phyloP scores from a whole-genome alignment of 2,329 filamentous ascomycete genomes.

The Fusarium penzigii region DNA sequence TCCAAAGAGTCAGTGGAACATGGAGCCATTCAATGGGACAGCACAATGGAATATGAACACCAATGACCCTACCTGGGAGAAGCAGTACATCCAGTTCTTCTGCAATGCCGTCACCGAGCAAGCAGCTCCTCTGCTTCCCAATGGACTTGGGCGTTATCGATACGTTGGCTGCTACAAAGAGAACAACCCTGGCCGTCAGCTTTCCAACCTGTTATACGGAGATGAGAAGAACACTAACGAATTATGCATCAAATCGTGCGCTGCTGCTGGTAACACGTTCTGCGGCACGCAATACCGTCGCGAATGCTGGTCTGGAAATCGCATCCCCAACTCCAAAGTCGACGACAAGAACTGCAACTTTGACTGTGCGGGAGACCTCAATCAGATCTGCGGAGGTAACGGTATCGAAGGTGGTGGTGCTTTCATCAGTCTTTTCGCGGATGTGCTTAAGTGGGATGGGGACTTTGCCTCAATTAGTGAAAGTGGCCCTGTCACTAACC shows the following conservation, averaged over 20 bases:
- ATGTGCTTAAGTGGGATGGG: slow-evolving; percentile 29
- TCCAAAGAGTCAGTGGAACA: slow-evolving; percentile 59
- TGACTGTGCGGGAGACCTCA: slow-evolving; percentile 49
- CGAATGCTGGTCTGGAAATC: slow-evolving; percentile 58
- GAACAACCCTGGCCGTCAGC: slow-evolving; percentile 55
- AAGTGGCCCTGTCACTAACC: slow-evolving; percentile 33
- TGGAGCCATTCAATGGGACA: slow-evolving; percentile 47
- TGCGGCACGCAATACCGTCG: slow-evolving; percentile 51
- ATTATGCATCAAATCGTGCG: slow-evolving; percentile 48
- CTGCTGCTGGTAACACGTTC: slow-evolving; percentile 37
- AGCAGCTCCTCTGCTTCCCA: slow-evolving; percentile 46
- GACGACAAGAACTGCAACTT: slow-evolving; percentile 52
- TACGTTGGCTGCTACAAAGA: slow-evolving; percentile 59
- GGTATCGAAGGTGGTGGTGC: slow-evolving; percentile 37
- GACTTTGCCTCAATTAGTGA: slow-evolving; percentile 7
- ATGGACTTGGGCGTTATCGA: slow-evolving; percentile 49
- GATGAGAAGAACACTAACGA: slow-evolving; percentile 43
- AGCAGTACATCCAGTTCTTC: slow-evolving; percentile 52
- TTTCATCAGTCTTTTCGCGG: slow-evolving; percentile 52
- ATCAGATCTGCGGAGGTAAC: slow-evolving; percentile 56
- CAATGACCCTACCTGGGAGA: slow-evolving; percentile 53
- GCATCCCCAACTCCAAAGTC: slow-evolving; percentile 45
- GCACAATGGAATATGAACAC: slow-evolving; percentile 60
- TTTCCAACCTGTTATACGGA: slow-evolving; percentile 44
- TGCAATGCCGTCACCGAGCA: slow-evolving; percentile 56